Conservation (phyloP, 805 yeast species). For the Candida namnaoensis region DNA sequence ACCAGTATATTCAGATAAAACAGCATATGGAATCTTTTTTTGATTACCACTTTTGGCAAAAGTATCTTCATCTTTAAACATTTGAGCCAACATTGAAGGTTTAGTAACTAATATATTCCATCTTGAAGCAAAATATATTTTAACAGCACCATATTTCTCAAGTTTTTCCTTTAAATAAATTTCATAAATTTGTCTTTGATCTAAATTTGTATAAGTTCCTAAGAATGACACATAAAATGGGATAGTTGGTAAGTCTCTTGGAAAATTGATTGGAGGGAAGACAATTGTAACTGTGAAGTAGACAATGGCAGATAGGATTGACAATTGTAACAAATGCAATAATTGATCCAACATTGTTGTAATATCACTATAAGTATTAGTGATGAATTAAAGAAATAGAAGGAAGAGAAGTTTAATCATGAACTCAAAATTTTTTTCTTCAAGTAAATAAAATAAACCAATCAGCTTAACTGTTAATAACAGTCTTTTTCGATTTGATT, state of each 20-base stretch:
- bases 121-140: conserved; percentile 49
- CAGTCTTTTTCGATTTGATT: no score
- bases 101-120: conserved; percentile 49
- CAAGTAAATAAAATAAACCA: no score
- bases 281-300: conserved; percentile 6
- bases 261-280: conserved; percentile 43
- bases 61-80: conserved; percentile 38
- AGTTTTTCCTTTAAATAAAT: conserved; percentile 32
- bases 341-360: no score
- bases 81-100: conserved; percentile 36
- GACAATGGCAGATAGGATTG: neutral
- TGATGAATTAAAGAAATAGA: no score
- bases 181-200: conserved; percentile 39
- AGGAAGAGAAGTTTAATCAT: no score
- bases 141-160: conserved; percentile 48
- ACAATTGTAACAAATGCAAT: neutral
- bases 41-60: conserved; percentile 57
- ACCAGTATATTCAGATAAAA: conserved; percentile 47
- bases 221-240: conserved; percentile 51
- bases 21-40: conserved; percentile 46
- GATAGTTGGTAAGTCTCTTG: conserved; percentile 47
- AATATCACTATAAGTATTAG: no score
- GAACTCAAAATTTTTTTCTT: no score
- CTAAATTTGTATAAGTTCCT: conserved; percentile 32
- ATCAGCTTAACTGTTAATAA: no score